Percentiles rank a stretch among this genome's conserved stretches.
Conservation (phyloP, 1,284 basidiomycete genomes). For the Phellopilus nigrolimitatus region DNA sequence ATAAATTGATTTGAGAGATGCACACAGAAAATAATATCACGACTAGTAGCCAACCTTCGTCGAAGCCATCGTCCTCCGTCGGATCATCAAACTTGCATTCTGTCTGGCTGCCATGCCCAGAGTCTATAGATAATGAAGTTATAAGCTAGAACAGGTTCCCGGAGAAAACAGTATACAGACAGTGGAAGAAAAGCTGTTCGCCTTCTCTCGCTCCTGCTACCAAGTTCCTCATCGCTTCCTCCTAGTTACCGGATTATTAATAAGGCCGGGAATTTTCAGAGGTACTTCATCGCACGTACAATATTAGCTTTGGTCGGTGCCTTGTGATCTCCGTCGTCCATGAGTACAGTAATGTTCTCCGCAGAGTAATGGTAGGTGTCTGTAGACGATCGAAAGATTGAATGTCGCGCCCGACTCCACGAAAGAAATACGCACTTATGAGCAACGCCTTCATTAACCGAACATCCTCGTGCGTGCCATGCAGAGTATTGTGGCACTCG, state of each 20-base stretch:
- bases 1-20: neutral
- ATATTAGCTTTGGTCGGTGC: slow-evolving; percentile 10
- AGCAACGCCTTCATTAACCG: slow-evolving; percentile 1
- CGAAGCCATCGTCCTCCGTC: slow-evolving; percentile 11
- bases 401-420: no score
- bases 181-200: slow-evolving; percentile 13
- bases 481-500: neutral
- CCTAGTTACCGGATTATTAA: neutral
- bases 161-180: neutral
- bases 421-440: slow-evolving; percentile 1
- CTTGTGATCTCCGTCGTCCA: slow-evolving; percentile 1
- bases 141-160: neutral
- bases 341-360: slow-evolving; percentile 2
- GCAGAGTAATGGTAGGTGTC: slow-evolving; percentile 5
- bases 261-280: neutral
- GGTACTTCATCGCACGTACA: slow-evolving; percentile 9
- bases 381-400: neutral
- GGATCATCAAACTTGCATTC: slow-evolving; percentile 1
- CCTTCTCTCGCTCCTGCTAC: slow-evolving; percentile 1
- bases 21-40: neutral
- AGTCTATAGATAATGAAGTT: neutral
- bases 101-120: slow-evolving; percentile 12
- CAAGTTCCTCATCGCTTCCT: slow-evolving; percentile 6
- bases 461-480: slow-evolving; percentile 6
- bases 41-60: no score